Base-by-base conservation (phyloP, 371 early-diverging fungal genomes). In the Syncephalastrum racemosum region DNA sequence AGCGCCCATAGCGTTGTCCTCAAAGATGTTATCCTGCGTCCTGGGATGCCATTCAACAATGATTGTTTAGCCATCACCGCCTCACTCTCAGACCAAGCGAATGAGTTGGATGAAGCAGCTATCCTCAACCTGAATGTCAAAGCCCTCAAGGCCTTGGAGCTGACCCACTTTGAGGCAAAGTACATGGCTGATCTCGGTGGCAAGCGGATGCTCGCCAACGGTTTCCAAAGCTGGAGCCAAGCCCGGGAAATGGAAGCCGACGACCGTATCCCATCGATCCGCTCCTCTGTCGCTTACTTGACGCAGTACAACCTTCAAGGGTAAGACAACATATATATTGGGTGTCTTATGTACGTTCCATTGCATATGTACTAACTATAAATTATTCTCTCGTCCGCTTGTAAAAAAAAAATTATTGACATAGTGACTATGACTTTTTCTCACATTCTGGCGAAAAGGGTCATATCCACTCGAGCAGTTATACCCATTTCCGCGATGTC, bases 211-310 rank as follows among this genome's bases (percentile, higher is more conserved):
- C 62, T 80, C 46, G 79, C 84, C 7, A 83, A 83, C 52, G 84
- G 84, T 0, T 83, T 80, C 53, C 81, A 83, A 53, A 79, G 78
- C 40, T 83, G 84, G 84, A 79, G 79, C 56, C 79, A 79, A 49
- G 63, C 79, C 4, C 52, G 67, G 31, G 79, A 79, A 53, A 45
- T 75, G 25, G 60, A 57, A 19, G 50, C 55, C 4, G 54, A 63
- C 3, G 64, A 70, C 42, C 60, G 64, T 42, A 73, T 79, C 40
- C 63, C 60, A 6, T 59, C 67, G 8, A 79, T 79, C 48, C 75
- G 64, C 7, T 63, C 67, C 0, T 52, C 66, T 4, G 60, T 79
- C 20, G 69, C 75, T 27, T 69, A 64, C 63, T 60, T 68, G 50
- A 79, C 75, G 0, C 79, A 79, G 20, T 50, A 60, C n/a, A 72